Evolutionary conservation across 441 rosid species (phyloP).

Genomic region (Kokia cookei): DNA sequence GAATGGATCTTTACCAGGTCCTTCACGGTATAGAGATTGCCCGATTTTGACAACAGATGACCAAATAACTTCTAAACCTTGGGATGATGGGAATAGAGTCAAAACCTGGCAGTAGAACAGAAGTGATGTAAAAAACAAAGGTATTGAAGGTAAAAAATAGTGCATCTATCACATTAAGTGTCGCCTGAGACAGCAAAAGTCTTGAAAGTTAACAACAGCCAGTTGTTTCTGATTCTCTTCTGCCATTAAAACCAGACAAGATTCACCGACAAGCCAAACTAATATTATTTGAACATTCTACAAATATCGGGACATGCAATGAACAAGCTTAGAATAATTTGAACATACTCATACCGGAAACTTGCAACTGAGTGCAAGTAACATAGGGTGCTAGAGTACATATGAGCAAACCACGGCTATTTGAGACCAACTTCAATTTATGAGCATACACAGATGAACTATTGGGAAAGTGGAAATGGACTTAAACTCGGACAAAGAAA

Average conservation of each 20-base stretch:
- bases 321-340: no score
- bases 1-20: slow-evolving; percentile 93
- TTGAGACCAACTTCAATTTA: background rate
- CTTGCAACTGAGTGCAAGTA: background rate
- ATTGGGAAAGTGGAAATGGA: background rate
- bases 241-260: no score
- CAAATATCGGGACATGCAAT: no score
- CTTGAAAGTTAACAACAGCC: no score
- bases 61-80: slow-evolving; percentile 79
- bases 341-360: no score
- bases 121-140: background rate
- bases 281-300: no score
- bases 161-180: background rate
- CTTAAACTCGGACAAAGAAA: background rate
- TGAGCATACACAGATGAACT: background rate
- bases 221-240: no score
- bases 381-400: background rate
- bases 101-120: slow-evolving; percentile 48
- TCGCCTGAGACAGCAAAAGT: background rate
- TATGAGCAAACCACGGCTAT: background rate
- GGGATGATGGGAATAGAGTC: slow-evolving; percentile 80
- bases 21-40: slow-evolving; percentile 92
- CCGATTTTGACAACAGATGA: slow-evolving; percentile 92
- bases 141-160: background rate
- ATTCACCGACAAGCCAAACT: no score